A percentile compares a stretch with the other conserved stretches of the same genome.
Evolutionary conservation across 495 filamentous ascomycete genomes (phyloP).

Genomic region (Xylaria palmicola): DNA sequence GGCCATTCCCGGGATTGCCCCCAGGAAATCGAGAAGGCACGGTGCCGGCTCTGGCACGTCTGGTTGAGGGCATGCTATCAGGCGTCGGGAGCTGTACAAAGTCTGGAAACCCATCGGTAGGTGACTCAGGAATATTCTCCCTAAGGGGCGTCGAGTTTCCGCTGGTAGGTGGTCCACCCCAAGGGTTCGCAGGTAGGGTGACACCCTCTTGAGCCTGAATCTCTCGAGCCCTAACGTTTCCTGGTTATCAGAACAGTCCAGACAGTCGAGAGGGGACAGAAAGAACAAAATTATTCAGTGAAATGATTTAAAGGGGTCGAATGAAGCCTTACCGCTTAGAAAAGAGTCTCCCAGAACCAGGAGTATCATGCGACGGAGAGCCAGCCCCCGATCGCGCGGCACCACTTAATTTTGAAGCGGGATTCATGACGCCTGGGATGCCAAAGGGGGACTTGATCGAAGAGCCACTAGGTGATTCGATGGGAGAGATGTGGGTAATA

Average conservation of each 20-base stretch:
- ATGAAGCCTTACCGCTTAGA: conserved; percentile 73
- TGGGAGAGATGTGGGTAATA: conserved; percentile 82
- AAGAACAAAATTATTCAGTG: too few relatives aligned
- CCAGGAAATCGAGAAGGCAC: conserved; percentile 91
- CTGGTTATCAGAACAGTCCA: conserved; percentile 18
- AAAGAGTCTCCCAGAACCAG: conserved; percentile 67
- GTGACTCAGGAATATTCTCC: conserved; percentile 97
- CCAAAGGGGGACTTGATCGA: conserved; percentile 75
- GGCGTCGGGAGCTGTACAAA: conserved; percentile 64
- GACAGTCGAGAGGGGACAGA: not conserved
- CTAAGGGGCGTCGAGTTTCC: conserved; percentile 93
- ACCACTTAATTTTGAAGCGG: conserved; percentile 67
- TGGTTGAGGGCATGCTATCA: conserved; percentile 56
- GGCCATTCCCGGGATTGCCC: conserved; percentile 56
- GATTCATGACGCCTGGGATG: conserved; percentile 60
- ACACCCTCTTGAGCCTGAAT: conserved; percentile 95
- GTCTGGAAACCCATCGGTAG: conserved; percentile 92
- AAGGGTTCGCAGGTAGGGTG: conserved; percentile 74
- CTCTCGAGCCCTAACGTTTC: conserved; percentile 71
- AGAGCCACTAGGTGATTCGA: conserved; percentile 69
- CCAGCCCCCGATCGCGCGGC: conserved; percentile 83
- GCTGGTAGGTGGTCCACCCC: conserved; percentile 89
- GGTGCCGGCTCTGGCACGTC: conserved; percentile 87
- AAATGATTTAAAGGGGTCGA: conserved; percentile 26
- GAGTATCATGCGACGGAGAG: conserved; percentile 93